These are phyloP conservation scores for Phytophthora lateralis DNA, from an alignment of 352 stramenopile genomes.

Conservation along the genomic window DNA sequence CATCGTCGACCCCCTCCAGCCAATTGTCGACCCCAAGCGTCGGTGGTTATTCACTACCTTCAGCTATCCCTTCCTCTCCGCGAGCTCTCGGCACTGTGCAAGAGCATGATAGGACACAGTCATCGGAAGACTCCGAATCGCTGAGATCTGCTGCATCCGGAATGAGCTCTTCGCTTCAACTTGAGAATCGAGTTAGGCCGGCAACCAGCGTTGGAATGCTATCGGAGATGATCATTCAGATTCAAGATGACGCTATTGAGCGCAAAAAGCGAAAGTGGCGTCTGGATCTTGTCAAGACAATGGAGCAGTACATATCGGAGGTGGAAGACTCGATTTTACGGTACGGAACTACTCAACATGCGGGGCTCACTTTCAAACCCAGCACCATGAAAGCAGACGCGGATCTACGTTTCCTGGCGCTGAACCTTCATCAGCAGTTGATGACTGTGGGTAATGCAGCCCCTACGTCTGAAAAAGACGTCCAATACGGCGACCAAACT, in stretches of 20 bases:
- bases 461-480: constrained; percentile 59
- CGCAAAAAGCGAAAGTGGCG: constrained; percentile 86
- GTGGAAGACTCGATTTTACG: constrained; percentile 78
- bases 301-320: constrained; percentile 85
- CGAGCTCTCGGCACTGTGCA: constrained; percentile 39
- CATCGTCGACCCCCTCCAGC: constrained; percentile 55
- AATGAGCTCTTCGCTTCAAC: constrained; percentile 12
- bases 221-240: constrained; percentile 88
- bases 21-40: constrained; percentile 53
- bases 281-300: constrained; percentile 67
- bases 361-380: constrained; percentile 82
- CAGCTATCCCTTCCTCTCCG: constrained; percentile 30
- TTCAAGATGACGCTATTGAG: constrained; percentile 81
- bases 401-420: constrained; percentile 70
- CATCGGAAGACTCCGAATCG: constrained; percentile 15
- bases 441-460: constrained; percentile 79
- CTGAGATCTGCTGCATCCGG: constrained; percentile 17
- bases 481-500: constrained; percentile 47
- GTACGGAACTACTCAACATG: constrained; percentile 73
- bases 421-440: constrained; percentile 89
- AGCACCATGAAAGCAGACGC: constrained; percentile 89
- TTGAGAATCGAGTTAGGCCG: constrained; percentile 30
- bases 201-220: constrained; percentile 76
- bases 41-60: constrained; percentile 37
- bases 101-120: constrained; percentile 35